Evolutionary conservation across 768 basidiomycete species (phyloP).

Genomic region (Tulasnella sp.): DNA sequence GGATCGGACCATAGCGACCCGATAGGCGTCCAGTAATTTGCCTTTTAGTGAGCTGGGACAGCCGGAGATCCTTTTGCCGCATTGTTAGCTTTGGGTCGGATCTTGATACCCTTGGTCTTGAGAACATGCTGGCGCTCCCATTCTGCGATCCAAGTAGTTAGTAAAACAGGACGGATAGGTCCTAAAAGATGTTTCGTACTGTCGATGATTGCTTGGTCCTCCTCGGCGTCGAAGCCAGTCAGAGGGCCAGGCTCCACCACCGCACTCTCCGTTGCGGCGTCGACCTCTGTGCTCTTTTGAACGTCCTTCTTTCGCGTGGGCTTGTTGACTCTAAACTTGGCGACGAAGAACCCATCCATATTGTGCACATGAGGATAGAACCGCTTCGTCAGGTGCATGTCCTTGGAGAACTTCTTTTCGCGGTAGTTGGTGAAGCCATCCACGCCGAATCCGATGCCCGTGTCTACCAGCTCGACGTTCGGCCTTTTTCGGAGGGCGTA

Average conservation of each 20-base stretch:
- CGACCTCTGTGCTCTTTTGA: slow-evolving; percentile 35
- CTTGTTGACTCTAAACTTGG: slow-evolving; percentile 94
- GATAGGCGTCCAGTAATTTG: not conserved
- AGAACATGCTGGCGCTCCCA: slow-evolving; percentile 40
- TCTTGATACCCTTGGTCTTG: slow-evolving; percentile 43
- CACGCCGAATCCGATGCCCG: slow-evolving; percentile 87
- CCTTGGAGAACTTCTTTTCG: slow-evolving; percentile 83
- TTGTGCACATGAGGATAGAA: slow-evolving; percentile 98
- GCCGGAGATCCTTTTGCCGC: not conserved
- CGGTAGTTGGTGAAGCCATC: slow-evolving; percentile 88
- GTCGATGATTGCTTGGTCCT: slow-evolving; percentile 46
- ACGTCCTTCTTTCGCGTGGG: slow-evolving; percentile 39
- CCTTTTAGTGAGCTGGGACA: not conserved
- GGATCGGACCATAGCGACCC: not conserved
- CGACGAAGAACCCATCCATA: slow-evolving; percentile 99
- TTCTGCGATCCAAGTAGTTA: slow-evolving; percentile 31
- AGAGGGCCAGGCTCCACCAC: slow-evolving; percentile 40
- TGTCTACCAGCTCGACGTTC: slow-evolving; percentile 85
- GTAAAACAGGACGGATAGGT: not conserved
- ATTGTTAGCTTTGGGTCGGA: slow-evolving; percentile 29
- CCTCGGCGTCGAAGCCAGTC: slow-evolving; percentile 66
- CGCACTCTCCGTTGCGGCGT: slow-evolving; percentile 33
- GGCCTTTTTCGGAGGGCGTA: slow-evolving; percentile 95
- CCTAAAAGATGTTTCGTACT: not conserved
- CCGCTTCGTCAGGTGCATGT: slow-evolving; percentile 73